These are phyloP conservation scores for Cardamine occulta DNA, from an alignment of 345 rosid genomes.

Conservation along the genomic window DNA sequence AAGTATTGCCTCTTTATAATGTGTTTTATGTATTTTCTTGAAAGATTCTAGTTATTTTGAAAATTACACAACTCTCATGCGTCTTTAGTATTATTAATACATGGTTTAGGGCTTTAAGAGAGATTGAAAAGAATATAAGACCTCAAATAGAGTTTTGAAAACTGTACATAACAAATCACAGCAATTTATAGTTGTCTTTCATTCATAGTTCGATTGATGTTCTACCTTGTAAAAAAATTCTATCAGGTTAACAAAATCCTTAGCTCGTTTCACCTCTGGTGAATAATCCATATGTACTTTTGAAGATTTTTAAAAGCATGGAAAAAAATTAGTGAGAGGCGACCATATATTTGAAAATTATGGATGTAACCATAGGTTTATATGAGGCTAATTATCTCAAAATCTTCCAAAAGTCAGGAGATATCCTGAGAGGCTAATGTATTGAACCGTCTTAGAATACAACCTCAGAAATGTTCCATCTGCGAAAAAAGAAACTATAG, in stretches of 20 bases:
- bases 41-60: background rate
- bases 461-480: conserved; percentile 28
- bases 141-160: background rate
- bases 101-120: background rate
- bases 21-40: background rate
- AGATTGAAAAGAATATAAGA: background rate
- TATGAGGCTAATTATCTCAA: conserved; percentile 25
- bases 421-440: conserved; percentile 21
- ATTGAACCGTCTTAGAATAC: conserved; percentile 26
- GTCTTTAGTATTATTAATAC: no score
- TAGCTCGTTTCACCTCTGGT: background rate
- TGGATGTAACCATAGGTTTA: conserved; percentile 16
- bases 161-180: background rate
- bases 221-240: background rate
- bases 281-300: background rate
- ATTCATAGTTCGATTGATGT: background rate
- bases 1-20: no score
- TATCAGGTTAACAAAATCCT: background rate
- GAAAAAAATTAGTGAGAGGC: background rate
- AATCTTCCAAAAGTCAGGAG: conserved; percentile 20
- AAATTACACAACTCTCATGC: no score
- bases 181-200: background rate
- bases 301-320: background rate
- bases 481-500: conserved; percentile 6
- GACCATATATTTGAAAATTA: conserved; percentile 5